A percentile compares a stretch with the other conserved stretches of the same genome.
These are phyloP conservation scores for Yamadazyma diospyri DNA, from an alignment of 1,139 yeast species.

Conservation along the genomic window DNA sequence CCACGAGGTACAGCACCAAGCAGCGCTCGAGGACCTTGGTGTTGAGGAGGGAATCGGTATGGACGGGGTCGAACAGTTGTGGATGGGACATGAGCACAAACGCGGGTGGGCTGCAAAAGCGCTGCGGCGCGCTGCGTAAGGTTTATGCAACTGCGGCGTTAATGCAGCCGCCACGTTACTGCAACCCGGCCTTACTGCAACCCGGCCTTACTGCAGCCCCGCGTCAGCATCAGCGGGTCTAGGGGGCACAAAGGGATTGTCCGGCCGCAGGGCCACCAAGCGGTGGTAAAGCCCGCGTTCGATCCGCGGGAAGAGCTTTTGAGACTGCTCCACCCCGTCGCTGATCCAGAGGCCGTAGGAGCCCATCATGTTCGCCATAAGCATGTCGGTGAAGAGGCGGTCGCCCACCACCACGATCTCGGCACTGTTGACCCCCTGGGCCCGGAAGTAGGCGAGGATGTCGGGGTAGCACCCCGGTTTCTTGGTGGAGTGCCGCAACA, in stretches of 20 bases:
- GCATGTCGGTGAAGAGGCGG: constrained; percentile 81
- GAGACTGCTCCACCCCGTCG: constrained; percentile 66
- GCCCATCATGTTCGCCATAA: constrained; percentile 95
- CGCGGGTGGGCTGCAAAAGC: no score
- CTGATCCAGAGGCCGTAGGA: constrained; percentile 80
- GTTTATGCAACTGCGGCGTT: no score
- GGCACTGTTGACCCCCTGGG: constrained; percentile 46
- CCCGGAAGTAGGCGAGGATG: constrained; percentile 55
- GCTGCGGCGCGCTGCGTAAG: no score
- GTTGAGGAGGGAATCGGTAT: constrained; percentile 8
- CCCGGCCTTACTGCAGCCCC: no score
- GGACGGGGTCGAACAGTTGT: constrained; percentile 11
- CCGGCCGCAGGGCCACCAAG: constrained; percentile 21
- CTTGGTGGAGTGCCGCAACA: constrained; percentile 72
- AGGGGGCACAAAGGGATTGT: constrained; percentile 27
- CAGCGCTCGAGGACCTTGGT: constrained; percentile 17
- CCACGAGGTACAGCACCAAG: constrained; percentile 25
- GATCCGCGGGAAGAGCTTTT: constrained; percentile 46
- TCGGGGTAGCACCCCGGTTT: constrained; percentile 88
- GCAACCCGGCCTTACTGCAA: no score
- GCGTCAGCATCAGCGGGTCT: no score
- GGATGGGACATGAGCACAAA: no score
- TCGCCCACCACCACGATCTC: constrained; percentile 84
- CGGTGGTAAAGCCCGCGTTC: constrained; percentile 45
- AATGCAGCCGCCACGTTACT: no score